Percentiles rank a stretch among this genome's conserved stretches.
Evolutionary conservation across 1,284 basidiomycete genomes (phyloP).

Genomic region (Leccinum insolens): DNA sequence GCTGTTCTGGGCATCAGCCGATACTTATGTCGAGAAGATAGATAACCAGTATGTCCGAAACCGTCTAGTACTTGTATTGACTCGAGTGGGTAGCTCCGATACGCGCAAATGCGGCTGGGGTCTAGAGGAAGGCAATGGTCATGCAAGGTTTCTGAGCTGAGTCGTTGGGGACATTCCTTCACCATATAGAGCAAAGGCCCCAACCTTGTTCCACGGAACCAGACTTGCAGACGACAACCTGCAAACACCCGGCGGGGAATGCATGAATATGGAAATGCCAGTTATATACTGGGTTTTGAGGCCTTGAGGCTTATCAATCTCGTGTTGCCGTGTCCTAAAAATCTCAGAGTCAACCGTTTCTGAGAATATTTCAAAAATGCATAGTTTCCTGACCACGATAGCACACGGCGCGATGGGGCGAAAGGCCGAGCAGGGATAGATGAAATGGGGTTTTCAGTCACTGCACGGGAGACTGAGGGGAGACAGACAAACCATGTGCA

Average conservation of each 20-base stretch:
- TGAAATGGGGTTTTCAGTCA: neutral
- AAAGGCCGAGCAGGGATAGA: neutral
- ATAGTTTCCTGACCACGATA: neutral
- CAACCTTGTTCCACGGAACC: conserved; percentile 10
- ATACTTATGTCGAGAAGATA: conserved; percentile 2
- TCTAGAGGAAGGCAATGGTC: conserved; percentile 1
- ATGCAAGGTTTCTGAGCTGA: conserved; percentile 10
- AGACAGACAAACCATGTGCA: neutral
- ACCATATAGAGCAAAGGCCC: conserved; percentile 7
- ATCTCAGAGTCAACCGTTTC: neutral
- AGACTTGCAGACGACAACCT: neutral
- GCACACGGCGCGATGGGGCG: neutral
- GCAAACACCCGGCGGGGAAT: conserved; percentile 1
- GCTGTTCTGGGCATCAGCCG: conserved; percentile 1
- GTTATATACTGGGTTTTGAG: neutral
- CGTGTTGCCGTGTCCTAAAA: conserved; percentile 9
- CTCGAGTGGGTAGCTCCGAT: neutral
- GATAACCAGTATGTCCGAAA: conserved; percentile 2
- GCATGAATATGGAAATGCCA: conserved; percentile 11
- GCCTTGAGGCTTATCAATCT: neutral
- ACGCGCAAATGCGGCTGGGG: neutral
- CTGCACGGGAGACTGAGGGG: neutral
- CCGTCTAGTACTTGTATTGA: conserved; percentile 4
- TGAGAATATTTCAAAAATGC: neutral
- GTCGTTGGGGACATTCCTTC: conserved; percentile 6